Evolutionary conservation across 495 filamentous ascomycete genomes (phyloP).

Genomic region (Choiromyces venosus): DNA sequence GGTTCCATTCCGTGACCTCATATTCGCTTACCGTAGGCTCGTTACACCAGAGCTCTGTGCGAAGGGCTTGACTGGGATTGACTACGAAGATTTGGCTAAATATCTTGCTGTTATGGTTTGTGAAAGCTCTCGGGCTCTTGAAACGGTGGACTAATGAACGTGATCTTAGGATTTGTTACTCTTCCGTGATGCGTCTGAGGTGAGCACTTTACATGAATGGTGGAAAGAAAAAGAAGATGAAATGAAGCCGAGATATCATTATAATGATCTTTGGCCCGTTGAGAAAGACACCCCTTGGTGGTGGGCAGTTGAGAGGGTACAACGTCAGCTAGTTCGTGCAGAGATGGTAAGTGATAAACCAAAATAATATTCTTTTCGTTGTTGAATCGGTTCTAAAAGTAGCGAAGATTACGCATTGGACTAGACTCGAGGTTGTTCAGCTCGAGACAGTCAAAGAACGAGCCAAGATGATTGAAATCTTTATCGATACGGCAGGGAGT

Average conservation of each 20-base stretch:
- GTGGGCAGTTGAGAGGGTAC: constrained; percentile 20
- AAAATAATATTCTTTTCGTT: not conserved
- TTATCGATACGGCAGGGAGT: constrained; percentile 23
- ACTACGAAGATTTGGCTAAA: constrained; percentile 23
- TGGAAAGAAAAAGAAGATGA: constrained; percentile 14
- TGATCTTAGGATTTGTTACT: constrained; percentile 25
- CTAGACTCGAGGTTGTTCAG: constrained; percentile 26
- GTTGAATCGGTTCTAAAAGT: constrained; percentile 1
- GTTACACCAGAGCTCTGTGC: constrained; percentile 18
- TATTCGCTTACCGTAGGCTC: constrained; percentile 19
- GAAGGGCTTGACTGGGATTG: constrained; percentile 13
- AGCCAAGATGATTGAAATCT: constrained; percentile 20
- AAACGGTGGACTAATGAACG: not conserved
- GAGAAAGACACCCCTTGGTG: constrained; percentile 7
- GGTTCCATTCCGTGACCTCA: constrained; percentile 21
- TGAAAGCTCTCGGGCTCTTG: no score
- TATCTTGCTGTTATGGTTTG: constrained; percentile 28
- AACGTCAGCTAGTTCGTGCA: constrained; percentile 16
- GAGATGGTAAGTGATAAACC: constrained; percentile 19
- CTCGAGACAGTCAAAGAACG: constrained; percentile 10
- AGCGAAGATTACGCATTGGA: constrained; percentile 29
- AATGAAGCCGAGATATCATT: not conserved
- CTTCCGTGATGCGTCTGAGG: constrained; percentile 33
- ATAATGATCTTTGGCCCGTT: not conserved
- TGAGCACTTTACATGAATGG: constrained; percentile 22